These are phyloP conservation scores for Piloderma croceum DNA, from an alignment of 768 basidiomycete species.

Conservation along the genomic window DNA sequence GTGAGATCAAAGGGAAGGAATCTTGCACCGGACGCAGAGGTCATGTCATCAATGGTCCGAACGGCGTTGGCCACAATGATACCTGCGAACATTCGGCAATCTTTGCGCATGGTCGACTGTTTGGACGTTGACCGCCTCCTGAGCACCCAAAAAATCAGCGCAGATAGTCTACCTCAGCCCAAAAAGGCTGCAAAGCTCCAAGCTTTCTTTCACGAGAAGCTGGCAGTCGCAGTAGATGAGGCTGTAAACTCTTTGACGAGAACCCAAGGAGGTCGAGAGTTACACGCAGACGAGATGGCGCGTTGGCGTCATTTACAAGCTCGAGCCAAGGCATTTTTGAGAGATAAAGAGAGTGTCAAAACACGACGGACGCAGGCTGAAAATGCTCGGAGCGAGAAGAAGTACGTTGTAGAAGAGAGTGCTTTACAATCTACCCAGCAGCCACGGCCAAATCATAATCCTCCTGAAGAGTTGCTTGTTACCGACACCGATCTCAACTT, in stretches of 20 bases:
- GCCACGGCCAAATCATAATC: too few species aligned
- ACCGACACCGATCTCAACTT: too few species aligned
- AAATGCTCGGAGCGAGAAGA: too few species aligned
- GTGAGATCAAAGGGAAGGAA: slow-evolving; percentile 39
- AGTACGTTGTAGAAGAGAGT: too few species aligned
- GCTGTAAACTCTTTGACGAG: slow-evolving; percentile 12
- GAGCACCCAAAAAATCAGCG: too few species aligned
- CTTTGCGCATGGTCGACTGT: slow-evolving; percentile 51
- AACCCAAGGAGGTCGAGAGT: neutral
- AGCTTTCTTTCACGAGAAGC: slow-evolving; percentile 41
- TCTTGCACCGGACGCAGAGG: slow-evolving; percentile 44
- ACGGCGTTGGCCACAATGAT: slow-evolving; percentile 51
- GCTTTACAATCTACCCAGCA: too few species aligned
- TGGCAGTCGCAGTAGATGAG: slow-evolving; percentile 41
- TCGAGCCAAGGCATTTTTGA: too few species aligned
- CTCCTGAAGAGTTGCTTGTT: too few species aligned
- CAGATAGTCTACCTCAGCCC: slow-evolving; percentile 19
- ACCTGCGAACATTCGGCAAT: slow-evolving; percentile 49
- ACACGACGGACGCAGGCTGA: too few species aligned
- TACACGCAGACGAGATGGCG: too few species aligned
- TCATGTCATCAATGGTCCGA: slow-evolving; percentile 51
- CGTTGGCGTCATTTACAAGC: too few species aligned
- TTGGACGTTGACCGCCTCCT: slow-evolving; percentile 39
- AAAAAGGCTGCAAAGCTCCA: slow-evolving; percentile 29
- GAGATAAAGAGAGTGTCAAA: too few species aligned